Conservation (phyloP, 2,329 filamentous ascomycete genomes). For the Penicillium corylophilum region DNA sequence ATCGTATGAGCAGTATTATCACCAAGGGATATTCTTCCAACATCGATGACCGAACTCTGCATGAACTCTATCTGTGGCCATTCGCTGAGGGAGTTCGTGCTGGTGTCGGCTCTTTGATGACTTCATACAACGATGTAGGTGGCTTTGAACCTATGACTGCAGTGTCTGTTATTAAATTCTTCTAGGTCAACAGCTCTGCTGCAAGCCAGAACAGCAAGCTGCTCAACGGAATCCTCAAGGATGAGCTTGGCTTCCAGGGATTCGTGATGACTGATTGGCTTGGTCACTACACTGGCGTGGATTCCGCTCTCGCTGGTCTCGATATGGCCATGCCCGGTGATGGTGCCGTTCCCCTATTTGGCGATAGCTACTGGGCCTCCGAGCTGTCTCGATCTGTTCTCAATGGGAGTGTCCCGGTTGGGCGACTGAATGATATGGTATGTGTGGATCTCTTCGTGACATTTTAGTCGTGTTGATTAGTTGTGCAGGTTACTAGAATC, state of each 20-base stretch:
- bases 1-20: conserved; percentile 49
- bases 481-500: conserved; percentile 51
- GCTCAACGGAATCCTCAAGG: conserved; percentile 69
- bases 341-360: conserved; percentile 51
- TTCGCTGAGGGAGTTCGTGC: conserved; percentile 52
- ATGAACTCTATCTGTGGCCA: conserved; percentile 50
- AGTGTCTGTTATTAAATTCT: not conserved
- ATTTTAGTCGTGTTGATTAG: conserved; percentile 6
- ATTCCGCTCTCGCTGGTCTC: conserved; percentile 60
- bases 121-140: conserved; percentile 44
- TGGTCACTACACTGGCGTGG: conserved; percentile 60
- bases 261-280: conserved; percentile 70
- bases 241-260: conserved; percentile 72
- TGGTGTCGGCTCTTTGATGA: conserved; percentile 49
- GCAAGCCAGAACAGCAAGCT: conserved; percentile 67
- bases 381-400: conserved; percentile 56
- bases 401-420: conserved; percentile 58
- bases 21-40: conserved; percentile 47
- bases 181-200: conserved; percentile 63
- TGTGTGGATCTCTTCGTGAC: not conserved
- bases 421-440: conserved; percentile 55
- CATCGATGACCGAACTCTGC: conserved; percentile 51
- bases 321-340: conserved; percentile 72
- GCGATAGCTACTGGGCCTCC: conserved; percentile 55
- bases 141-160: not conserved